A percentile compares a stretch with the other conserved stretches of the same genome.
These are phyloP conservation scores for Aphanomyces cochlioides DNA, from an alignment of 352 stramenopile species.

Conservation along the genomic window DNA sequence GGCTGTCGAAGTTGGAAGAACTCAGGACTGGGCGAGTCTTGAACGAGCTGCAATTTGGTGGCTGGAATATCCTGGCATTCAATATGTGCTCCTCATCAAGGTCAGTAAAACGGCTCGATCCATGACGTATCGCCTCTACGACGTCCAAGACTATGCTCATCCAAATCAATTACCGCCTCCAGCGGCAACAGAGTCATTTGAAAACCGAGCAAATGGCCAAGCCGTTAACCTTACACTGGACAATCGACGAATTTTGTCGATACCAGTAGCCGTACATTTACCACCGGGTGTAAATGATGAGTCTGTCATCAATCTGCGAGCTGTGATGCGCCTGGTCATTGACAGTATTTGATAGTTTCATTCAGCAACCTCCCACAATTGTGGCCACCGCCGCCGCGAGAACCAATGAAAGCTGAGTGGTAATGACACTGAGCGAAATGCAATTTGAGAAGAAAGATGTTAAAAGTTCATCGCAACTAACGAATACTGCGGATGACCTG, in stretches of 20 bases:
- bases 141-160: conserved; percentile 10
- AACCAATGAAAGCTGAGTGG: no score
- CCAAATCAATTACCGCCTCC: neutral
- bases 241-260: conserved; percentile 18
- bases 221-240: neutral
- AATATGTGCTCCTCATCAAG: conserved; percentile 13
- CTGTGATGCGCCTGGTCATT: conserved; percentile 15
- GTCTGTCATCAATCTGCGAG: conserved; percentile 14
- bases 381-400: no score
- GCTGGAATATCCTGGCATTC: neutral
- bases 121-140: conserved; percentile 8
- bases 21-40: conserved; percentile 16
- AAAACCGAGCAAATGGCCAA: conserved; percentile 1
- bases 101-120: conserved; percentile 3
- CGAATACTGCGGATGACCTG: neutral
- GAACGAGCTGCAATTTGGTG: conserved; percentile 12
- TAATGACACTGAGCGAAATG: no score
- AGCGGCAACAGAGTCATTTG: conserved; percentile 10
- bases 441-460: no score
- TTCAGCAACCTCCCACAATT: no score
- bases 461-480: conserved; percentile 9
- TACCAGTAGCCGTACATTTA: neutral
- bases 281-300: neutral
- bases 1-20: conserved; percentile 1
- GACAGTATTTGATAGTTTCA: conserved; percentile 10